Conservation (phyloP, 306 rosid genomes). For the Canavalia gladiata region DNA sequence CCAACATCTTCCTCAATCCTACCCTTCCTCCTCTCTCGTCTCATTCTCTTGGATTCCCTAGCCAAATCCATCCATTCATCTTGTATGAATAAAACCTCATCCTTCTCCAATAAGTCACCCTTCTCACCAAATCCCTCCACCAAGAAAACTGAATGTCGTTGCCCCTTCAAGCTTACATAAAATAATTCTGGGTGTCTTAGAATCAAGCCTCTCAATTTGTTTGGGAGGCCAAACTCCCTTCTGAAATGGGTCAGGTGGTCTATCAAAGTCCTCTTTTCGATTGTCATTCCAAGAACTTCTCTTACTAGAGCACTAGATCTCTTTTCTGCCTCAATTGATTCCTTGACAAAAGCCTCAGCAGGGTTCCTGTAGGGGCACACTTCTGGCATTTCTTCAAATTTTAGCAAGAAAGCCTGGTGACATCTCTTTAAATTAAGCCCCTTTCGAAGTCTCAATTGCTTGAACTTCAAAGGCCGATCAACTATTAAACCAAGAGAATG, state of each 20-base stretch:
- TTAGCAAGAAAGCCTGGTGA: conserved; percentile 80
- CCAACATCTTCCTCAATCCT: conserved; percentile 48
- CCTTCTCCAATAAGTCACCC: conserved; percentile 76
- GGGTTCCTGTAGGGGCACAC: conserved; percentile 75
- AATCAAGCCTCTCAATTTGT: conserved; percentile 88
- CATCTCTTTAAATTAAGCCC: conserved; percentile 83
- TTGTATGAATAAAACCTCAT: conserved; percentile 61
- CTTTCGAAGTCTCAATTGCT: conserved; percentile 80
- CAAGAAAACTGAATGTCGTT: conserved; percentile 79
- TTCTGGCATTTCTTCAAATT: conserved; percentile 77
- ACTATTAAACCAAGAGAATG: conserved; percentile 70
- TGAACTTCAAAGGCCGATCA: conserved; percentile 92
- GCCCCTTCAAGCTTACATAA: conserved; percentile 91
- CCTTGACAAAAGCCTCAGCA: conserved; percentile 55
- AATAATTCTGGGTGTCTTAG: conserved; percentile 89
- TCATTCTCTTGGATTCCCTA: conserved; percentile 77
- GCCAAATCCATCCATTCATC: conserved; percentile 74
- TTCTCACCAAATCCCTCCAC: conserved; percentile 86
- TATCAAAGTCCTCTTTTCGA: conserved; percentile 83
- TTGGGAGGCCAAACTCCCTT: conserved; percentile 85
- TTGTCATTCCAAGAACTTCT: conserved; percentile 81
- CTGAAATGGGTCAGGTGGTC: conserved; percentile 95
- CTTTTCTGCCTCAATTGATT: conserved; percentile 85
- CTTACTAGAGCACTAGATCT: conserved; percentile 87
- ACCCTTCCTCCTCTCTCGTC: conserved; percentile 67